Base-by-base conservation (phyloP, 2,329 filamentous ascomycete species). In the Clonostachys sp. region DNA sequence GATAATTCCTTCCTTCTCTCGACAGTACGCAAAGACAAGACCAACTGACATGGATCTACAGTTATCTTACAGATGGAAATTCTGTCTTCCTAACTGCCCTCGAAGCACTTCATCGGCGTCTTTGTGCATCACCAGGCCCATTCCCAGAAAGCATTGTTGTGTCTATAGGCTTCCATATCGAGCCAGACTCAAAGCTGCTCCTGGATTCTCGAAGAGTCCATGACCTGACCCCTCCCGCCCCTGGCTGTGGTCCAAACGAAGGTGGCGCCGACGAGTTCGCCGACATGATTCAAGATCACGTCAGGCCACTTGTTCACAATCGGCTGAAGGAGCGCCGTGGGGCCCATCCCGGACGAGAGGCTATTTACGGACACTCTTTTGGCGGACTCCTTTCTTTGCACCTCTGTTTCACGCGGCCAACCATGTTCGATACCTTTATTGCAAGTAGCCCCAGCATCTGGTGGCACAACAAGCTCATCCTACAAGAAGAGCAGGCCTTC, bases 321-420 rank as follows among this genome's bases (percentile, higher is more conserved):
- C 18, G 18, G 7, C 13, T 24, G 59, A 48, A 60, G 54, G 61
- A 66, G 14, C 55, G 59, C 2, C 63, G 64, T 17, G 24, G 24
- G 24, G 24, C 24, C 9, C 24, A 6, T 10, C 24, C 24, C 24
- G 24, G 24, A 10, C n/a, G 24, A 8, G 24, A 30, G 24, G 74
- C 70, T 1, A 57, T 78, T 1, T 75, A 68, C 39, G 74, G 74
- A 0, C 74, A 78, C 48, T 77, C 73, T 0, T 75, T 73, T 24
- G 73, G 72, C 3, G 75, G 72, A 0, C 58, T 78, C 1, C 77
- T 77, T 42, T 59, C 65, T 1, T 60, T 78, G 4, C 70, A 75
- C 49, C 59, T 67, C 0, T 60, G 77, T 9, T 69, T 71, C 46
- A 69, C 62, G 0, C 57, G 61, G 5, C 67, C 71, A 0, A 52